Percentiles rank a stretch among this genome's conserved stretches.
phyloP scores from a whole-genome alignment of 768 basidiomycete genomes.

The Leucosporidium scottii region DNA sequence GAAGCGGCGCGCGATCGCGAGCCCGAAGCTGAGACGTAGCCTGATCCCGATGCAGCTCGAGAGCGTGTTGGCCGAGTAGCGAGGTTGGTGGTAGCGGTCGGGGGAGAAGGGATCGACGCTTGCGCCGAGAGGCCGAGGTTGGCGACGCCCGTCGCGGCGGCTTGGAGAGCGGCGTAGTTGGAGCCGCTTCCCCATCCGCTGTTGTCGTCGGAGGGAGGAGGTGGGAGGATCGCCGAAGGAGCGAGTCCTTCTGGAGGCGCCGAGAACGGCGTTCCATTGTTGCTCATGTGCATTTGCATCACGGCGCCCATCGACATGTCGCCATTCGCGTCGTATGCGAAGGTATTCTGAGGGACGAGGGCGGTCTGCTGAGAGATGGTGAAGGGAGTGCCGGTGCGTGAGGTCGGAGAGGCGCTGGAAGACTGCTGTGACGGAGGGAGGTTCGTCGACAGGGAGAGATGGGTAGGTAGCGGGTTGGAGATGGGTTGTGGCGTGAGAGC shows the following conservation, averaged over 20 bases:
- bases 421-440: background rate
- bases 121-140: background rate
- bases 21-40: slow-evolving; percentile 24
- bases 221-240: too few species aligned
- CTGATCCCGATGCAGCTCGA: slow-evolving; percentile 26
- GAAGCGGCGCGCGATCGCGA: slow-evolving; percentile 29
- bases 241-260: too few species aligned
- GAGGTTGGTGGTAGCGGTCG: background rate
- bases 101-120: slow-evolving; percentile 6
- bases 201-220: too few species aligned
- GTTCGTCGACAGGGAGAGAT: background rate
- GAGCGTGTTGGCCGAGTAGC: slow-evolving; percentile 24
- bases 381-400: background rate
- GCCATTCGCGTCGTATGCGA: background rate
- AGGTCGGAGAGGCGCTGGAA: background rate
- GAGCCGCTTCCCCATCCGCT: background rate
- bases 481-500: background rate
- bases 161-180: background rate
- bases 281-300: slow-evolving; percentile 11
- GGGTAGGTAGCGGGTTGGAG: background rate
- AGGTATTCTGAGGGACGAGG: background rate
- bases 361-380: background rate
- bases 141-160: background rate
- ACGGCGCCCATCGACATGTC: slow-evolving; percentile 7
- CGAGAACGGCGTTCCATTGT: too few species aligned